Conservation (phyloP, 2,329 filamentous ascomycete species). For the Ceratocystis albifundus region DNA sequence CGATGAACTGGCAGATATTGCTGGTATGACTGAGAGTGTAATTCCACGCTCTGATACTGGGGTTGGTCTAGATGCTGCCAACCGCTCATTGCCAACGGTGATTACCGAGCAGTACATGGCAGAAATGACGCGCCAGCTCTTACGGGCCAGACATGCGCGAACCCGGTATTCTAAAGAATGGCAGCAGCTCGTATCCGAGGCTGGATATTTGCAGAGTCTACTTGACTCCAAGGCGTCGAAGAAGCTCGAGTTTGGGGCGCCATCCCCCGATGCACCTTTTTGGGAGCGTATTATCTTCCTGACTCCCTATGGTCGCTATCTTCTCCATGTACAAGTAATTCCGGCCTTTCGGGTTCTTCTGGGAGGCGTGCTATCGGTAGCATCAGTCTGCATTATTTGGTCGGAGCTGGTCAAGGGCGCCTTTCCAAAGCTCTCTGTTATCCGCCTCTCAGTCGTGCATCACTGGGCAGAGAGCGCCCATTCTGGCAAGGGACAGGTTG, state of each 20-base stretch:
- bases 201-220: slow-evolving; percentile 64
- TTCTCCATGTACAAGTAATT: slow-evolving; percentile 61
- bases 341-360: slow-evolving; percentile 55
- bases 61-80: slow-evolving; percentile 31
- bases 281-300: slow-evolving; percentile 49
- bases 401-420: slow-evolving; percentile 84
- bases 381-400: slow-evolving; percentile 79
- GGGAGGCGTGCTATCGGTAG: slow-evolving; percentile 57
- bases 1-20: slow-evolving; percentile 75
- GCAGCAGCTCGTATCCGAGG: slow-evolving; percentile 64
- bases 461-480: slow-evolving; percentile 47
- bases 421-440: slow-evolving; percentile 61
- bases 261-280: slow-evolving; percentile 44
- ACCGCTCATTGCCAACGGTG: slow-evolving; percentile 55
- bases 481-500: slow-evolving; percentile 56
- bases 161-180: slow-evolving; percentile 77
- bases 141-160: slow-evolving; percentile 70
- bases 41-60: slow-evolving; percentile 27
- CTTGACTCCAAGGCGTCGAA: slow-evolving; percentile 73
- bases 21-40: slow-evolving; percentile 53
- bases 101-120: slow-evolving; percentile 91
- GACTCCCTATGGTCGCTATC: slow-evolving; percentile 70
- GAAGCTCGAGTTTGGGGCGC: slow-evolving; percentile 60
- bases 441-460: slow-evolving; percentile 57
- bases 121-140: slow-evolving; percentile 70